Conservation (phyloP, 352 stramenopile species). For the Phytophthora boehmeriae region DNA sequence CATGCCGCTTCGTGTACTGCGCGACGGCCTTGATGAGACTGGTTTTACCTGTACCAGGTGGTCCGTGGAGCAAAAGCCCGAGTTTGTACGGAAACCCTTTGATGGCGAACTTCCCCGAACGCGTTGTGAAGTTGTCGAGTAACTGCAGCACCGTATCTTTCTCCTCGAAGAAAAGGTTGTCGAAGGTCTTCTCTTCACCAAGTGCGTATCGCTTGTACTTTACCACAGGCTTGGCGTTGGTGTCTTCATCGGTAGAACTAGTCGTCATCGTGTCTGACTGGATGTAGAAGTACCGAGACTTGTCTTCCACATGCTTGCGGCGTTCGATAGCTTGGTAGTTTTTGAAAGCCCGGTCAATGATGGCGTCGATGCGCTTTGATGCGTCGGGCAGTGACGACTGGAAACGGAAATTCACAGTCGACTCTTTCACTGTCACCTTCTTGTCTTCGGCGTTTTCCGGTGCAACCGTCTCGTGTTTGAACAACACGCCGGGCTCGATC, state of each 20-base stretch:
- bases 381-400: conserved; percentile 29
- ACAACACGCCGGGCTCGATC: conserved; percentile 45
- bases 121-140: conserved; percentile 71
- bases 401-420: conserved; percentile 37
- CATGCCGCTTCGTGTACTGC: conserved; percentile 66
- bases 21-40: conserved; percentile 86
- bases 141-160: conserved; percentile 73
- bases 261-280: conserved; percentile 20
- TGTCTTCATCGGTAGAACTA: conserved; percentile 8
- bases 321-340: conserved; percentile 46
- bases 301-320: conserved; percentile 44
- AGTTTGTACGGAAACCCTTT: conserved; percentile 89
- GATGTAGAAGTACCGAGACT: conserved; percentile 54
- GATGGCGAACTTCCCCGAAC: conserved; percentile 84
- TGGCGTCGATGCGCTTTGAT: conserved; percentile 44
- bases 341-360: conserved; percentile 44
- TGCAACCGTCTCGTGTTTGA: conserved; percentile 48
- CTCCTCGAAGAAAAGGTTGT: conserved; percentile 86
- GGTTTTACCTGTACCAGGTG: conserved; percentile 88
- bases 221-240: conserved; percentile 15
- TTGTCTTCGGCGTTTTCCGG: conserved; percentile 31
- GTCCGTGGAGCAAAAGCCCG: conserved; percentile 80
- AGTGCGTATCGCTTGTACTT: conserved; percentile 79
- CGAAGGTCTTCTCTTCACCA: conserved; percentile 87
- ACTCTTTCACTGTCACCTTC: conserved; percentile 30